Conservation (phyloP, 257 asterid genomes). For the Jacaranda mimosifolia region DNA sequence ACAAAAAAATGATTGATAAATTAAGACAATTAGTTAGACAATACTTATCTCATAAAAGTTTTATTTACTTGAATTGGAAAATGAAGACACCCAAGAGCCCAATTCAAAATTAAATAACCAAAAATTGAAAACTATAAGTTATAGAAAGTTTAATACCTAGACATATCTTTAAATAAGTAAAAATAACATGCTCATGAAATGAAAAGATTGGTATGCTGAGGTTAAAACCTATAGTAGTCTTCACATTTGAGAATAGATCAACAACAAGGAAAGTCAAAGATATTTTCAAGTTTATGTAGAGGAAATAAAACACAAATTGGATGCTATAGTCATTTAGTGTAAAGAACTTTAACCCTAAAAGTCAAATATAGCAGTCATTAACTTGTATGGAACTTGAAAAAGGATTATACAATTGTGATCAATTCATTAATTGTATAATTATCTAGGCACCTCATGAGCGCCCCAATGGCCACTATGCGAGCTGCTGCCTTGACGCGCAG, state of each 20-base stretch:
- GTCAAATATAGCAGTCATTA: constrained; percentile 25
- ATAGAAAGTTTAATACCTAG: constrained; percentile 24
- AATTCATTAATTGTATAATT: constrained; percentile 32
- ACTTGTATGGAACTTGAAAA: constrained; percentile 21
- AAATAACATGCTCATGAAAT: neutral
- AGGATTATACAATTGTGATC: constrained; percentile 20
- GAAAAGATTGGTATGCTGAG: constrained; percentile 21
- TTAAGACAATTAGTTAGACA: too few species aligned
- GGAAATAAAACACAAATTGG: constrained; percentile 89
- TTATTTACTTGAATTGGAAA: constrained; percentile 82
- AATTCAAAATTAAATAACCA: constrained; percentile 82
- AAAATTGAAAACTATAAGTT: constrained; percentile 65
- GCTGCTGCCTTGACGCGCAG: too few species aligned
- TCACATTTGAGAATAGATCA: constrained; percentile 72
- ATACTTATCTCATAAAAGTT: constrained; percentile 23
- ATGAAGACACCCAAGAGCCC: constrained; percentile 94
- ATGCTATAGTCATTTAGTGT: constrained; percentile 84
- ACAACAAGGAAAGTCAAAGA: constrained; percentile 88
- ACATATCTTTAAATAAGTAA: constrained; percentile 12
- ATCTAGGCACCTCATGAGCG: too few species aligned
- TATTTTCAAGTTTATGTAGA: constrained; percentile 94
- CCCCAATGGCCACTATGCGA: too few species aligned
- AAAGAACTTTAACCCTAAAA: constrained; percentile 91
- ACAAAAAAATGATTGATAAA: too few species aligned
- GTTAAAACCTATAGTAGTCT: constrained; percentile 88